Percentiles rank a stretch among this genome's conserved stretches.
Evolutionary conservation across 345 rosid species (phyloP).

Genomic region (Eucalyptus victrix): DNA sequence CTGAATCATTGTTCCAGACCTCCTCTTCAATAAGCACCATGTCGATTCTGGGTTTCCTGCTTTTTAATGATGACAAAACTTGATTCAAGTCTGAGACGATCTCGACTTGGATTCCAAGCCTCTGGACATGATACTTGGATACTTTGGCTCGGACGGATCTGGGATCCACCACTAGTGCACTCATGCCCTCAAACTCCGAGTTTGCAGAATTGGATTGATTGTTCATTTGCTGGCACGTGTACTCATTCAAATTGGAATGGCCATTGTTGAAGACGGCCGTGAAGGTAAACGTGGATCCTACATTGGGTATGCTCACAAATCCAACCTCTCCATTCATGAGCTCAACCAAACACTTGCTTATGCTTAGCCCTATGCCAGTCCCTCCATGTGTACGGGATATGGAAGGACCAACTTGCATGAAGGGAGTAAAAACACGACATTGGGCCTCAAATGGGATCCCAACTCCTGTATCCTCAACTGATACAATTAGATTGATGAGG

Average conservation of each 20-base stretch:
- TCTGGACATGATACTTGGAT: constrained; percentile 71
- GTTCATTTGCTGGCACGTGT: constrained; percentile 28
- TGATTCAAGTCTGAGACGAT: constrained; percentile 38
- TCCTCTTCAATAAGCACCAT: constrained; percentile 80
- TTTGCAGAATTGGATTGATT: constrained; percentile 12
- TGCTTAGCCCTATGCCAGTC: constrained; percentile 95
- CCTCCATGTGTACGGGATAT: constrained; percentile 86
- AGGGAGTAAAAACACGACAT: constrained; percentile 80
- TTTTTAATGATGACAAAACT: constrained; percentile 20
- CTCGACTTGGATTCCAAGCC: constrained; percentile 64
- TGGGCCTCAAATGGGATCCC: constrained; percentile 95
- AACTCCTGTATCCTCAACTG: constrained; percentile 92
- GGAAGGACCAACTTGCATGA: constrained; percentile 86
- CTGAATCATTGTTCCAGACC: constrained; percentile 57
- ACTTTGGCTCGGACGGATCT: constrained; percentile 67
- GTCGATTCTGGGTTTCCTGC: constrained; percentile 15
- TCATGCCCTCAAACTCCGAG: constrained; percentile 58
- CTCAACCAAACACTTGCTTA: constrained; percentile 85
- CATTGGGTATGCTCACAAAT: constrained; percentile 63
- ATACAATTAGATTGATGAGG: constrained; percentile 52
- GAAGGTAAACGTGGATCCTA: constrained; percentile 90
- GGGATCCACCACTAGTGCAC: constrained; percentile 68
- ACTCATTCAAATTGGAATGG: constrained; percentile 21
- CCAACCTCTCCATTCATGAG: constrained; percentile 94
- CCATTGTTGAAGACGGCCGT: constrained; percentile 64